Base-by-base conservation (phyloP, 2,329 filamentous ascomycete species). In the Pyricularia grisea region DNA sequence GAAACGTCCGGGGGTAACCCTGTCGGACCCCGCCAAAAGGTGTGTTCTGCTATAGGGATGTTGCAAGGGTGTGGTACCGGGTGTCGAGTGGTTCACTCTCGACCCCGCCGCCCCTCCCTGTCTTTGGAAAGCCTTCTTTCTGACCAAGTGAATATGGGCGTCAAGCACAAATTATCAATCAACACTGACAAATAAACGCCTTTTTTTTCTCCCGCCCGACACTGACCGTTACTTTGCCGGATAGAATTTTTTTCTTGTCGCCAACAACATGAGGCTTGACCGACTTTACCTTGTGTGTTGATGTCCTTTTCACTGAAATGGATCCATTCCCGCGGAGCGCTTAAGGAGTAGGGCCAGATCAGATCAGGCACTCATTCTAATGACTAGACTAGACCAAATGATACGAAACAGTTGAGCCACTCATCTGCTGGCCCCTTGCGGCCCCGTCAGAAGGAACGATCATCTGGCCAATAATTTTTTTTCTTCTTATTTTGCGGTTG, bases 381-480 rank as follows among this genome's bases (percentile, higher is more conserved):
- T 61, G 25, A 23, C 58, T 61, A 61, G 58, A 61, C 58, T 61
- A 61, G 58, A 61, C 58, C 58, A 12, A 61, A 61, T 61, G 58
- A 61, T 61, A 27, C 58, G 58, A 61, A 61, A 61, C 58, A 61
- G 58, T 61, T 61, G 58, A 61, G 58, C 58, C 58, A 61, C 58
- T 61, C 58, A 61, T 61, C 58, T 61, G 58, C 58, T 61, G 58
- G 58, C 58, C 58, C 50, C 55, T 33, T 33, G 25, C 66, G 66
- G 66, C 60, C 66, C 68, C 68, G 68, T 64, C 68, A 69, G 70
- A 68, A 64, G 66, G 28, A 60, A 63, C 67, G 66, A 66, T 68
- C 68, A 70, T 69, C 69, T 64, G 68, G 65, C 70, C 70, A 69
- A 69, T 69, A 23, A 68, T 23, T 61, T 61, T 61, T 61, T 61